Base-by-base conservation (phyloP, 495 filamentous ascomycete genomes). In the Parathielavia appendiculata region DNA sequence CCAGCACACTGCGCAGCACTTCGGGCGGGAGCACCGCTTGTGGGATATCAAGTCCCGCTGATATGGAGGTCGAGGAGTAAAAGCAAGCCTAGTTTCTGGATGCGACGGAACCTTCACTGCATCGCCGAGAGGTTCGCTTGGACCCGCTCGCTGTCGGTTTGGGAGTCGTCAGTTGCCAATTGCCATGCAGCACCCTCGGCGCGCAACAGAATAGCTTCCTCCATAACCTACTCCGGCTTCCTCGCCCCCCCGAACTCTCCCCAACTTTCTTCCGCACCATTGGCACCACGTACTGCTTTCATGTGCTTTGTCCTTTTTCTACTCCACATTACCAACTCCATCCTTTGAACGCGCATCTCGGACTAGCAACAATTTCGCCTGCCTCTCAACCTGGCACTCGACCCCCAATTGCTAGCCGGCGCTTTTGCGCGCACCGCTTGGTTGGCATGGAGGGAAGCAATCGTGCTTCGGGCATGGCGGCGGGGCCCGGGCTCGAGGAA, bases 361-460 rank as follows among this genome's bases (percentile, higher is more conserved):
- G 17, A 34, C 5, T 11, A 17, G 23, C 11, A 23, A 10, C 44
- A 34, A 48, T 51, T 20, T 22, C 48, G 26, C 19, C 55, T 30
- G 34, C 44, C 23, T 20, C 36, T 16, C 13, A 40, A 13, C 26
- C 38, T 30, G 46, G 30, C 43, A 14, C 23, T 22, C 36, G n/a
- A 1, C 14, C 34, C 36, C 20, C 38, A 9, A 14, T 23, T 20
- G 23, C 55, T 13, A 16, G 13, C 20, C 30, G 41, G 59, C 54
- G 54, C 41, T 39, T n/a, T 50, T 26, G 49, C 56, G 58, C 58
- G 56, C 54, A 34, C 26, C 45, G 41, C 26, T 30, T 45, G 48
- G 23, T 36, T 45, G 43, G 41, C 45, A 78, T 79, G 75, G 76
- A 73, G 65, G 75, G 73, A 54, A 69, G 70, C 38, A 70, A 69